Percentiles rank a stretch among this genome's conserved stretches.
These are phyloP conservation scores for Xylariaceae sp. DNA, from an alignment of 2,329 filamentous ascomycete species.

Conservation along the genomic window DNA sequence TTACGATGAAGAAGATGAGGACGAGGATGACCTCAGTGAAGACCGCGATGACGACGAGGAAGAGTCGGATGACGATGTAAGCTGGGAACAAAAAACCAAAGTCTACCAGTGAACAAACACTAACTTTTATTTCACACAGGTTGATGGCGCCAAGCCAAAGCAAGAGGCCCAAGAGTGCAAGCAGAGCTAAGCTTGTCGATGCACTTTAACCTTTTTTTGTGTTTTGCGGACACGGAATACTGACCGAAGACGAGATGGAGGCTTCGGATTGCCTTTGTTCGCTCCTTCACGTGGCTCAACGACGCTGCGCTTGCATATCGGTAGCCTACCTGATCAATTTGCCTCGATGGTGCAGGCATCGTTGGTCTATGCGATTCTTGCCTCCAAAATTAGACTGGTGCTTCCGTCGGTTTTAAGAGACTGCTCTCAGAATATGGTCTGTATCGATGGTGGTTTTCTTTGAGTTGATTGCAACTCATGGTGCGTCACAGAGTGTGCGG, in stretches of 20 bases:
- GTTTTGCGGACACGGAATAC: slow-evolving; percentile 10
- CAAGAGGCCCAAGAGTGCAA: slow-evolving; percentile 95
- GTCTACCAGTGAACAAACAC: slow-evolving; percentile 8
- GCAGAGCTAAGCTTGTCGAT: slow-evolving; percentile 66
- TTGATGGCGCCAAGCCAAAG: slow-evolving; percentile 85
- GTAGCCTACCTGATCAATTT: slow-evolving; percentile 19
- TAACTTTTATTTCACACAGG: slow-evolving; percentile 48
- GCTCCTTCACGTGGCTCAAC: slow-evolving; percentile 1
- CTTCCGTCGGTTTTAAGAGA: slow-evolving; percentile 27
- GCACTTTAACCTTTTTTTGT: neutral
- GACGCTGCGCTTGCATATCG: neutral
- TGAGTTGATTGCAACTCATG: slow-evolving; percentile 24
- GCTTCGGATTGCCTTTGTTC: slow-evolving; percentile 9
- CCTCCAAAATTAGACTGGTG: slow-evolving; percentile 32
- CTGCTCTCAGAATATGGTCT: slow-evolving; percentile 32
- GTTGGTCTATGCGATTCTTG: slow-evolving; percentile 20
- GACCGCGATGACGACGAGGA: slow-evolving; percentile 75
- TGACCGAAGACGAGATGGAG: slow-evolving; percentile 6
- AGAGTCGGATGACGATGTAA: slow-evolving; percentile 74
- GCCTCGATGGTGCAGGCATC: slow-evolving; percentile 30
- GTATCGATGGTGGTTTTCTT: slow-evolving; percentile 33
- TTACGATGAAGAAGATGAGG: slow-evolving; percentile 82
- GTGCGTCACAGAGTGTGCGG: slow-evolving; percentile 21
- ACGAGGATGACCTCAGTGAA: slow-evolving; percentile 82
- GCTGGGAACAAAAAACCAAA: slow-evolving; percentile 21